A percentile compares a stretch with the other conserved stretches of the same genome.
These are phyloP conservation scores for Cryphonectria parasitica DNA, from an alignment of 2,329 filamentous ascomycete genomes.

Conservation along the genomic window DNA sequence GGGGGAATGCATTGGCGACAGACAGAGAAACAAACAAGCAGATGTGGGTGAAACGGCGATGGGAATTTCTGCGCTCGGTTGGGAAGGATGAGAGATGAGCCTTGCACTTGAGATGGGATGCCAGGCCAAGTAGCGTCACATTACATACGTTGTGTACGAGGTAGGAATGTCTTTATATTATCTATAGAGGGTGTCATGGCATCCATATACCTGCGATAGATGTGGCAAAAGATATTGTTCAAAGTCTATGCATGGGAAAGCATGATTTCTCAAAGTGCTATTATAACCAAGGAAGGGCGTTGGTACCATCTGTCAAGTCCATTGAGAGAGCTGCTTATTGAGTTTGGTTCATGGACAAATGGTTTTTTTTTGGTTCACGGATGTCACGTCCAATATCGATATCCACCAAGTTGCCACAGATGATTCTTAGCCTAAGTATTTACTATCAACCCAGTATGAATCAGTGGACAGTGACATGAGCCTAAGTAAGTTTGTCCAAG, in stretches of 20 bases:
- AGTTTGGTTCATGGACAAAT: background rate
- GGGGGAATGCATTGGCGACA: slow-evolving; percentile 10
- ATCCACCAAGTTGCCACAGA: background rate
- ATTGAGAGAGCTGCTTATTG: no score
- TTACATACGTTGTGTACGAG: background rate
- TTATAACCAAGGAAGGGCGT: background rate
- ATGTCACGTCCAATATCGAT: background rate
- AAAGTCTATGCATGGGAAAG: background rate
- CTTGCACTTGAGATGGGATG: background rate
- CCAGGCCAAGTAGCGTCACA: background rate
- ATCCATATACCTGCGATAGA: background rate
- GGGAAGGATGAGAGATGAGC: background rate
- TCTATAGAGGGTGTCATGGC: background rate
- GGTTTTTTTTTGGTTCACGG: no score
- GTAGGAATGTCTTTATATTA: background rate
- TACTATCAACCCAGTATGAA: background rate
- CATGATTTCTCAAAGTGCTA: background rate
- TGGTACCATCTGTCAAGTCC: background rate
- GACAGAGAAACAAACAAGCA: background rate
- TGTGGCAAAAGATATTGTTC: background rate
- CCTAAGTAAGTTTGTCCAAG: no score
- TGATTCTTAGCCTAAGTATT: background rate
- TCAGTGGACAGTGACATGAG: no score
- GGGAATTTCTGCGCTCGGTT: background rate
- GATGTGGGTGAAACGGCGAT: background rate